phyloP scores from a whole-genome alignment of 2,329 filamentous ascomycete genomes.

The Blastomyces gilchristii region DNA sequence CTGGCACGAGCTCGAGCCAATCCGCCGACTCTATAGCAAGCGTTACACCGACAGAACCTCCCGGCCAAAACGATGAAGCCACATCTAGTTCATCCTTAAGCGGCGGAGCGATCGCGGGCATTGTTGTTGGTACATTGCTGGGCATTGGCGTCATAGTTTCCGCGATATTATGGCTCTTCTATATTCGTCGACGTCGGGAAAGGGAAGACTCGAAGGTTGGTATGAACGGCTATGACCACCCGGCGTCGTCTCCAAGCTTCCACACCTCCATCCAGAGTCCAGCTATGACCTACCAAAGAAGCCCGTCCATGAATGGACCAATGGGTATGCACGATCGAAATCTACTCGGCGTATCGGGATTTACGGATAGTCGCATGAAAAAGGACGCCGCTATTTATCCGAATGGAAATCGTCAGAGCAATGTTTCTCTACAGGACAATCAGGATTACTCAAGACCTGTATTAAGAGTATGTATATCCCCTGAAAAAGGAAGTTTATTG shows the following conservation, averaged over 20 bases:
- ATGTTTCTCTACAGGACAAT: conserved; percentile 39
- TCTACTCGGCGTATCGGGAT: conserved; percentile 21
- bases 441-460: conserved; percentile 40
- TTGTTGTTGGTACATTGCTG: conserved; percentile 34
- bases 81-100: conserved; percentile 24
- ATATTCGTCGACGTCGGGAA: conserved; percentile 27
- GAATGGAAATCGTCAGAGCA: conserved; percentile 34
- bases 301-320: not conserved
- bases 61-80: conserved; percentile 15
- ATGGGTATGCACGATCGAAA: conserved; percentile 2
- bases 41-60: conserved; percentile 18
- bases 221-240: conserved; percentile 15
- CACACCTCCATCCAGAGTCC: conserved; percentile 7
- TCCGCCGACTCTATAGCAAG: conserved; percentile 15
- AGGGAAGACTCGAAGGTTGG: conserved; percentile 8
- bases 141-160: conserved; percentile 30
- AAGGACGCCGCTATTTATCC: conserved; percentile 33
- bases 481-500: not conserved
- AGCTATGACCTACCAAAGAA: conserved; percentile 3
- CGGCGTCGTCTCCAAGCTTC: conserved; percentile 15
- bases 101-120: conserved; percentile 36
- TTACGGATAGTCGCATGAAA: conserved; percentile 38
- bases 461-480: conserved; percentile 28
- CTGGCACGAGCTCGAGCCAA: conserved; percentile 10
- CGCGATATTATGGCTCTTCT: conserved; percentile 32